Evolutionary conservation across 73 alveolate genomes (phyloP), one percentile per base, ranked within the genome.

Genomic region (Paramecium primaurelia): DNA sequence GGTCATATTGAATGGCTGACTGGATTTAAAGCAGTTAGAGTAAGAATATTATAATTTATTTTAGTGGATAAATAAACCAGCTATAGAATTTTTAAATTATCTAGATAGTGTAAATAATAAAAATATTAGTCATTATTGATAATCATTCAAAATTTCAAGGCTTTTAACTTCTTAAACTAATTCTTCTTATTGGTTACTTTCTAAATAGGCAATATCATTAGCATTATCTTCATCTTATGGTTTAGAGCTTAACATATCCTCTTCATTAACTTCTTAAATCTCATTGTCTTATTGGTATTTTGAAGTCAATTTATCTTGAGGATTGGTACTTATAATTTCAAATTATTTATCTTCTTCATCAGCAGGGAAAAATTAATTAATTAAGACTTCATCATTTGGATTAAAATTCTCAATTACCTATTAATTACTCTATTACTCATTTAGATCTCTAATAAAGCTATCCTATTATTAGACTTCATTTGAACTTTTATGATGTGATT

Each of bases 1-100:
- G 91, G 91, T 8, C 91, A 80, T 49, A 80, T 80, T 26, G 91
- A 80, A 80, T 80, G 77, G 75, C 45, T 80, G 25, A 42, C 71
- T n/a, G 91, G 77, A 80, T 42, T 25, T 80, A 80, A 49, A 49
- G 75, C 91, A 5, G 71, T 45, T 20, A 80, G 91, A 47, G 91
- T 80, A 80, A 44, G 16, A 2, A 12, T 75, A 32, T 12, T 45
- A 6, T 42, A 44, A 12, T n/a, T 8, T 14, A 77, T n/a, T 9
- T 9, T 77, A 77, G 90, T 77, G 90, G 90, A 45, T 77, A 36
- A 77, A 77, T 11, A 77, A 77, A 22, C 90, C 90, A 22, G 68
- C 77, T 28, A 49, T 80, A 49, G 71, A 49, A 26, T 80, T 80
- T 25, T 44, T 44, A 49, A 44, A 80, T 80, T 80, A 80, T 80